Evolutionary conservation across 2,329 filamentous ascomycete species (phyloP), one percentile per base, ranked within the genome.

Genomic region (Arthroderma uncinatum): DNA sequence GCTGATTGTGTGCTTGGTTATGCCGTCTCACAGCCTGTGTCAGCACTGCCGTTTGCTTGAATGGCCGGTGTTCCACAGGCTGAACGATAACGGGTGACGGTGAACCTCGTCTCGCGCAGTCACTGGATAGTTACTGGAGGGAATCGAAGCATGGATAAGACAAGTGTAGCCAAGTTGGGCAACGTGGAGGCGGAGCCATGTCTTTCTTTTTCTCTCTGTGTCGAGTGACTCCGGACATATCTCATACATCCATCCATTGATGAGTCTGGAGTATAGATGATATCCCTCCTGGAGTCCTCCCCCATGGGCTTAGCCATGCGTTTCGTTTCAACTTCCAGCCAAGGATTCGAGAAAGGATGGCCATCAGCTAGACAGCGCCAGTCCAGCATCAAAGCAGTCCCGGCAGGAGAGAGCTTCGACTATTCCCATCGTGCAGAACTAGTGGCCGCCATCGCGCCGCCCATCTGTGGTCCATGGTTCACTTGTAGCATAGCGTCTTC

Each of bases 371-470:
- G 33, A 34, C 33, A 12, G 33, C 6, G 6, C 33, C 33, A 12
- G 12, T 34, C 6, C 33, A 12, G 33, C 6, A 34, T 12, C 6
- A 34, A 34, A 34, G 33, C 33, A 34, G 33, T n/a, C n/a, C 21
- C 21, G 23, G 44, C 21, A 25, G 23, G 23, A n/a, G 16, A 16
- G 23, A 7, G 5, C 10, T 5, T 21, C 19, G 44, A 48, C 44
- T 48, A 48, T 48, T 48, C 44, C 21, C 44, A 48, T 48, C 21
- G 44, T 48, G 44, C 44, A 48, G 44, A 48, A 21, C 44, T 48
- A 48, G 44, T 48, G 44, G 44, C 44, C 44, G 44, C 44, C 44
- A 48, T 48, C 44, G 44, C n/a, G 23, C 44, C 25, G 44, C 44
- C 44, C 25, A 16, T 19, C n/a, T 47, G 42, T 10, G 9, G 40